Conservation (phyloP, 768 basidiomycete genomes). For the Xanthoconium purpureum region DNA sequence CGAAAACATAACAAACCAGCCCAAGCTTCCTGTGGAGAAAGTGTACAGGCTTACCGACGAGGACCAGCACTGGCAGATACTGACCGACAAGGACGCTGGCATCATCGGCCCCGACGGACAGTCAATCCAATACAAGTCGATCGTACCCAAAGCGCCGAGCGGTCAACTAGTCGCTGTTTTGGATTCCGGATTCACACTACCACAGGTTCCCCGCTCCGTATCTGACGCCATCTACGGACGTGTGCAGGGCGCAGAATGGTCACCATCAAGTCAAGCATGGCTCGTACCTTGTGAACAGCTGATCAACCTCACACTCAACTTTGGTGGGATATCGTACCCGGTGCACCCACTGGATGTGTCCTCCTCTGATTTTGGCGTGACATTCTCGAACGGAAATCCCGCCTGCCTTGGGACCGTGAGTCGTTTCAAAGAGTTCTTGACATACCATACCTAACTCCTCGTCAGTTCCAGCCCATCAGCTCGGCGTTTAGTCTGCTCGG, state of each 20-base stretch:
- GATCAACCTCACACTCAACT: constrained; percentile 67
- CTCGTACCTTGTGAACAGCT: constrained; percentile 70
- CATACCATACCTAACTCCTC: constrained; percentile 5
- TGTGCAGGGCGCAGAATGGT: constrained; percentile 69
- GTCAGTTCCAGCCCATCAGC: constrained; percentile 79
- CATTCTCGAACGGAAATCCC: constrained; percentile 43
- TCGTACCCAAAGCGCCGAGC: constrained; percentile 64
- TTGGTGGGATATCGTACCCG: constrained; percentile 66
- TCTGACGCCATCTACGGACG: constrained; percentile 81
- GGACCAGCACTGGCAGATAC: constrained; percentile 80
- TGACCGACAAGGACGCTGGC: constrained; percentile 61
- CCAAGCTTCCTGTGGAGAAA: constrained; percentile 62
- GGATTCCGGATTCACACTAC: constrained; percentile 69
- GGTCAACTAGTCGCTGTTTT: constrained; percentile 69
- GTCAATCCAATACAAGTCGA: constrained; percentile 56
- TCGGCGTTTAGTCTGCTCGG: constrained; percentile 74
- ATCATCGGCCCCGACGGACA: constrained; percentile 77
- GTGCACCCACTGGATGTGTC: constrained; percentile 71
- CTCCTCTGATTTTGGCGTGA: constrained; percentile 53
- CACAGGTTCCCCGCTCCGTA: constrained; percentile 71
- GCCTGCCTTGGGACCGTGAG: constrained; percentile 69
- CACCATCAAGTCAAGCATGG: constrained; percentile 56
- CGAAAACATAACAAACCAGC: constrained; percentile 57
- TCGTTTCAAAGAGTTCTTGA: constrained; percentile 7
- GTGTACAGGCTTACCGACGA: constrained; percentile 57